These are phyloP conservation scores for Sporothrix humicola DNA, from an alignment of 2,329 filamentous ascomycete genomes.

Conservation along the genomic window DNA sequence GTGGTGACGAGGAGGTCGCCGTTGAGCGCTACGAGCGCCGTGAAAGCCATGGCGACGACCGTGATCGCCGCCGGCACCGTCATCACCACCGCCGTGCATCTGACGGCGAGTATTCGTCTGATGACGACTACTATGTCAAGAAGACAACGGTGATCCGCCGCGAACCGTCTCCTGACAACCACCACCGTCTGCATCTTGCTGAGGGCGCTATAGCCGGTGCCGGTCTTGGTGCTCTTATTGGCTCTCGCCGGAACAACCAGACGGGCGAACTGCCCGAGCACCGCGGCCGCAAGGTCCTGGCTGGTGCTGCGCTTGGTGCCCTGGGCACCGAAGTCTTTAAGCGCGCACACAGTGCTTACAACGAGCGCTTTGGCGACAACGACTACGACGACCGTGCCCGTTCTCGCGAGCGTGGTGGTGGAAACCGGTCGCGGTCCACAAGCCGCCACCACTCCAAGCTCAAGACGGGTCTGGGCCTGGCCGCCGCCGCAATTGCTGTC, in stretches of 20 bases:
- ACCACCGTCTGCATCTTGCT: conserved; percentile 64
- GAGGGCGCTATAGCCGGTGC: conserved; percentile 70
- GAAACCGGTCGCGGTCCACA: conserved; percentile 47
- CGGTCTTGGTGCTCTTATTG: conserved; percentile 64
- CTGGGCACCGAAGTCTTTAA: conserved; percentile 66
- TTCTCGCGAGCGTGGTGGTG: conserved; percentile 38
- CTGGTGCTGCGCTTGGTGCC: conserved; percentile 67
- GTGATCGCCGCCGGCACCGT: conserved; percentile 39
- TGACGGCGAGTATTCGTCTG: conserved; percentile 47
- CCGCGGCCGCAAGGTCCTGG: conserved; percentile 63
- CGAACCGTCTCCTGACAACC: conserved; percentile 54
- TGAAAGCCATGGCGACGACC: conserved; percentile 44
- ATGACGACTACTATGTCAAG: conserved; percentile 52
- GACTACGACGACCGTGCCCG: conserved; percentile 41
- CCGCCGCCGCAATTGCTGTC: conserved; percentile 67
- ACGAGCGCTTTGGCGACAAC: conserved; percentile 55
- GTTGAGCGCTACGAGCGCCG: conserved; percentile 45
- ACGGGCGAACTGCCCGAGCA: conserved; percentile 57
- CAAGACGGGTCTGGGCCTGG: conserved; percentile 67
- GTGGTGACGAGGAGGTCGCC: conserved; percentile 47
- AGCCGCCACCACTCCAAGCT: conserved; percentile 55
- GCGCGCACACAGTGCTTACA: conserved; percentile 66
- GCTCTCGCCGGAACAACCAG: conserved; percentile 58
- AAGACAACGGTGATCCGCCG: conserved; percentile 55
- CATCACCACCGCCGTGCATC: conserved; percentile 46